A percentile compares a stretch with the other conserved stretches of the same genome.
phyloP scores from a whole-genome alignment of 495 filamentous ascomycete genomes.

The Pseudotulostoma volvatum region DNA sequence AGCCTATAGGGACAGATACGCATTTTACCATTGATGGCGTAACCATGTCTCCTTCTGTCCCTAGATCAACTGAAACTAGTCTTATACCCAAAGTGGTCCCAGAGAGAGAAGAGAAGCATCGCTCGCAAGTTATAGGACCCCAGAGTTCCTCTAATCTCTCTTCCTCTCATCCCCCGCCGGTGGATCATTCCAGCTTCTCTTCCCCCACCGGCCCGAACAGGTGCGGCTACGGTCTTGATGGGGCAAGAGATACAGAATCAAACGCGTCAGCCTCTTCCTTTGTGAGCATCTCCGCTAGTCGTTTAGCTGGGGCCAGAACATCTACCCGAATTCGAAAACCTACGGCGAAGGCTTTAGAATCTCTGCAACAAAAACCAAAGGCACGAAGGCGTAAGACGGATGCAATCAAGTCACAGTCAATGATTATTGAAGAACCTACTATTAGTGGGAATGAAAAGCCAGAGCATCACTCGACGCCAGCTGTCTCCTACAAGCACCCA shows the following conservation, averaged over 20 bases:
- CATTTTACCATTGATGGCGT: too few relatives aligned
- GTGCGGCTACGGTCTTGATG: too few relatives aligned
- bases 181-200: too few relatives aligned
- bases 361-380: slow-evolving; percentile 12
- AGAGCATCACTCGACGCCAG: background rate
- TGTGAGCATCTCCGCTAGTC: slow-evolving; percentile 15
- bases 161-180: too few relatives aligned
- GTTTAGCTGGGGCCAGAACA: slow-evolving; percentile 10
- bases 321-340: slow-evolving; percentile 25
- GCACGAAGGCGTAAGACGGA: slow-evolving; percentile 3
- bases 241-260: slow-evolving; percentile 2
- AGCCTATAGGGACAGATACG: too few relatives aligned
- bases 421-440: background rate
- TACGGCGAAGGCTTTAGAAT: slow-evolving; percentile 24
- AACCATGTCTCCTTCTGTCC: too few relatives aligned
- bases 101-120: too few relatives aligned
- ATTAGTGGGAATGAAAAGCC: background rate
- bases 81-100: too few relatives aligned
- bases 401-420: background rate
- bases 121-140: too few relatives aligned
- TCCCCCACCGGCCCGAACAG: too few relatives aligned
- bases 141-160: too few relatives aligned
- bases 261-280: slow-evolving; percentile 15
- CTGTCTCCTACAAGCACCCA: background rate
- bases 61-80: too few relatives aligned